phyloP scores from a whole-genome alignment of 768 basidiomycete species.

The Lactarius sanguifluus region DNA sequence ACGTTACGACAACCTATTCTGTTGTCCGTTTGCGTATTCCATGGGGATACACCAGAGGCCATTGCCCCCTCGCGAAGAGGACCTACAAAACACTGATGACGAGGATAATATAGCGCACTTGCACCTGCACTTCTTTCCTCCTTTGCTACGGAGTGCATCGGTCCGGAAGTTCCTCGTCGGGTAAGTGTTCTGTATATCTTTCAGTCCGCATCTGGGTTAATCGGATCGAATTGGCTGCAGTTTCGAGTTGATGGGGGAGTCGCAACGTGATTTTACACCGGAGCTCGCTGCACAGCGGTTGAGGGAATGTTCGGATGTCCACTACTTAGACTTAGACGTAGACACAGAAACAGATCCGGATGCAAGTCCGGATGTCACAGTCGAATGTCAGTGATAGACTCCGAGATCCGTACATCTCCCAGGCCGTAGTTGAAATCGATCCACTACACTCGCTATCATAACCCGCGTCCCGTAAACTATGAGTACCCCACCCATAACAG shows the following conservation, averaged over 20 bases:
- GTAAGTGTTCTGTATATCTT: slow-evolving; percentile 42
- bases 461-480: slow-evolving; percentile 8
- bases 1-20: slow-evolving; percentile 77
- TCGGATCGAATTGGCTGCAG: slow-evolving; percentile 38
- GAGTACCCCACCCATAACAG: slow-evolving; percentile 5
- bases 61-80: slow-evolving; percentile 41
- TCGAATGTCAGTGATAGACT: background rate
- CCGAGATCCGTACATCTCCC: background rate
- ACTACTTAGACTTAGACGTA: slow-evolving; percentile 55
- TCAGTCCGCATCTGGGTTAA: background rate
- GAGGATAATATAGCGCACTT: slow-evolving; percentile 66
- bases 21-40: slow-evolving; percentile 88
- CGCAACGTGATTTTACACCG: slow-evolving; percentile 86
- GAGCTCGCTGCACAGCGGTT: slow-evolving; percentile 80
- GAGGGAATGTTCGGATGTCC: slow-evolving; percentile 53
- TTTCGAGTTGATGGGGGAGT: slow-evolving; percentile 88
- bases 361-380: background rate
- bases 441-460: background rate
- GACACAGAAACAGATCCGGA: background rate
- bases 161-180: slow-evolving; percentile 91
- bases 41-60: slow-evolving; percentile 94
- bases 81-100: slow-evolving; percentile 40
- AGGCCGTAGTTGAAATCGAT: background rate
- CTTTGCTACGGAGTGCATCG: slow-evolving; percentile 75
- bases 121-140: slow-evolving; percentile 86